A percentile compares a stretch with the other conserved stretches of the same genome.
phyloP scores from a whole-genome alignment of 768 basidiomycete genomes.

The Hygrophorus pudorinus region DNA sequence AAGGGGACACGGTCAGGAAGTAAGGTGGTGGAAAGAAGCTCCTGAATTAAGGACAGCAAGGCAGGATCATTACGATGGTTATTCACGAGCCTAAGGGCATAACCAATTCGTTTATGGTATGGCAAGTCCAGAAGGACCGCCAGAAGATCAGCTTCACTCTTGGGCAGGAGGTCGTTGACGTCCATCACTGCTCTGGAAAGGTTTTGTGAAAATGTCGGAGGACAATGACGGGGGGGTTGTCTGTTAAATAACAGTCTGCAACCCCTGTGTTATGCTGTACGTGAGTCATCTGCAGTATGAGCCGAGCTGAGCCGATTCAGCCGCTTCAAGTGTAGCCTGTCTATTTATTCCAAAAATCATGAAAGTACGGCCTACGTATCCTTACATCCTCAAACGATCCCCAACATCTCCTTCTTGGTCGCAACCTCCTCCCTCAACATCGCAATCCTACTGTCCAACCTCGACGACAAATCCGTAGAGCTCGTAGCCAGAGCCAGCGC shows the following conservation, averaged over 20 bases:
- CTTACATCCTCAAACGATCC: too few relatives aligned
- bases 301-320: too few relatives aligned
- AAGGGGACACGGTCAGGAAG: slow-evolving; percentile 9
- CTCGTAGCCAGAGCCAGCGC: slow-evolving; percentile 41
- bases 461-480: slow-evolving; percentile 51
- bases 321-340: too few relatives aligned
- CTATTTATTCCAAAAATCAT: too few relatives aligned
- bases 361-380: too few relatives aligned
- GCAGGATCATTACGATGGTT: slow-evolving; percentile 8
- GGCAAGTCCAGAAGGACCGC: slow-evolving; percentile 6
- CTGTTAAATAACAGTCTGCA: too few relatives aligned
- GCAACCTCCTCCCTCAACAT: slow-evolving; percentile 66
- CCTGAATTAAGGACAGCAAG: slow-evolving; percentile 7
- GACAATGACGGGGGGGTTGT: too few relatives aligned
- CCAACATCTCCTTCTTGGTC: slow-evolving; percentile 44
- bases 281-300: too few relatives aligned
- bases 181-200: too few relatives aligned
- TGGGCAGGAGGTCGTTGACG: neutral
- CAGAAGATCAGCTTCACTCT: neutral
- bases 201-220: too few relatives aligned
- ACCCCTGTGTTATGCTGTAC: too few relatives aligned
- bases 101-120: slow-evolving; percentile 10
- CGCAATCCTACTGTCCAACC: slow-evolving; percentile 59
- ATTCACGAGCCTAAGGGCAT: slow-evolving; percentile 7
- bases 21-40: slow-evolving; percentile 10